These are phyloP conservation scores for Esteya vermicola DNA, from an alignment of 2,329 filamentous ascomycete genomes.

Conservation along the genomic window DNA sequence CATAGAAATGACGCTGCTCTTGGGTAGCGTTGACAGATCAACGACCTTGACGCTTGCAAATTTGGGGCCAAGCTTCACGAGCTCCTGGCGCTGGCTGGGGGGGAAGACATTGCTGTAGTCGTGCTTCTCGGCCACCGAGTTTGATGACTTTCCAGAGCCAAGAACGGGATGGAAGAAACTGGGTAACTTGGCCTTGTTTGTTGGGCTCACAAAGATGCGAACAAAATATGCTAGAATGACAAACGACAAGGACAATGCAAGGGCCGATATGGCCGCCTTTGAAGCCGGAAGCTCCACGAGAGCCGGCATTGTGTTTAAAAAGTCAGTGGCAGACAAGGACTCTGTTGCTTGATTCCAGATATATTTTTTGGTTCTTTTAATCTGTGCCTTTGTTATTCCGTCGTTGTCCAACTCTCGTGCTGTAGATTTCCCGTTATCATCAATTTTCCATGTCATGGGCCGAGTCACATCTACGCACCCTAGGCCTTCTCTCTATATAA, in stretches of 20 bases:
- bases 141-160: background rate
- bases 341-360: too few species aligned
- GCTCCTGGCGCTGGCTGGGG: background rate
- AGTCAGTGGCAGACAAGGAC: too few species aligned
- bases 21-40: background rate
- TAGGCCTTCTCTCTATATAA: too few species aligned
- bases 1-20: background rate
- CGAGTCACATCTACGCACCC: too few species aligned
- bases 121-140: background rate
- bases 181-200: background rate
- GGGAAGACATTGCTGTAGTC: background rate
- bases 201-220: background rate
- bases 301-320: background rate
- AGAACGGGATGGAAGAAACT: too few species aligned
- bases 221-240: background rate
- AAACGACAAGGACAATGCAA: background rate
- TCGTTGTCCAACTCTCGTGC: too few species aligned
- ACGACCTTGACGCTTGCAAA: background rate
- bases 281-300: background rate
- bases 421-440: too few species aligned
- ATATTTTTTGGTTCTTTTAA: too few species aligned
- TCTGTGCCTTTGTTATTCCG: too few species aligned
- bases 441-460: background rate
- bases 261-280: background rate
- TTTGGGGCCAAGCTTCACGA: background rate